Evolutionary conservation across 495 filamentous ascomycete genomes (phyloP).

Genomic region (Apodospora peruviana): DNA sequence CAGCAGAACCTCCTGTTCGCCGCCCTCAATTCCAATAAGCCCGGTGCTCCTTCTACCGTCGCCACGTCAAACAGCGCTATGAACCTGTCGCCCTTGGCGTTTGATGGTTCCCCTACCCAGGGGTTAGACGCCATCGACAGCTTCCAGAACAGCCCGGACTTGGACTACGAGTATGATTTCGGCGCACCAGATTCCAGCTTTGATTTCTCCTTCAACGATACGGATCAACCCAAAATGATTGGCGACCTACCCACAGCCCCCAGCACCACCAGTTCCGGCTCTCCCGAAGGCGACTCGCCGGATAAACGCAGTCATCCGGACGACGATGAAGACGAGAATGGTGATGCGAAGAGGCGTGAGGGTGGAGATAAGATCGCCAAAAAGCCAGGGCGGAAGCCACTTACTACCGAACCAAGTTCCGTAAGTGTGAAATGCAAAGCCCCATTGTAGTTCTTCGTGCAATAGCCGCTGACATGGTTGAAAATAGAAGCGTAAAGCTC

Average conservation of each 20-base stretch:
- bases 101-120: slow-evolving; percentile 50
- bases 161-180: slow-evolving; percentile 70
- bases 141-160: slow-evolving; percentile 70
- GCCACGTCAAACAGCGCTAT: slow-evolving; percentile 28
- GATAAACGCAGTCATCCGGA: slow-evolving; percentile 80
- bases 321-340: slow-evolving; percentile 56
- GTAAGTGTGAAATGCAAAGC: slow-evolving; percentile 52
- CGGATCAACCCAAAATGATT: slow-evolving; percentile 66
- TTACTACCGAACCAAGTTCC: slow-evolving; percentile 92
- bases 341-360: slow-evolving; percentile 73
- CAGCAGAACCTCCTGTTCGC: slow-evolving; percentile 86
- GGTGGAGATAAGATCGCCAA: slow-evolving; percentile 72
- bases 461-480: slow-evolving; percentile 37
- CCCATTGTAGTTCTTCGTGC: not conserved
- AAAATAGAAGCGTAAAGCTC: slow-evolving; percentile 89
- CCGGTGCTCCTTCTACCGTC: slow-evolving; percentile 20
- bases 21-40: slow-evolving; percentile 74
- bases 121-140: slow-evolving; percentile 24
- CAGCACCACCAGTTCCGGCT: slow-evolving; percentile 43
- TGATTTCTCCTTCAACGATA: slow-evolving; percentile 63
- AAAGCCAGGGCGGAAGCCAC: slow-evolving; percentile 93
- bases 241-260: slow-evolving; percentile 62
- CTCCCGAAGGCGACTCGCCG: slow-evolving; percentile 60
- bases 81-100: slow-evolving; percentile 46
- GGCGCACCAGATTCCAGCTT: slow-evolving; percentile 42